Percentiles rank a stretch among this genome's conserved stretches.
Conservation (phyloP, 2,329 filamentous ascomycete genomes). For the Arthroderma uncinatum region DNA sequence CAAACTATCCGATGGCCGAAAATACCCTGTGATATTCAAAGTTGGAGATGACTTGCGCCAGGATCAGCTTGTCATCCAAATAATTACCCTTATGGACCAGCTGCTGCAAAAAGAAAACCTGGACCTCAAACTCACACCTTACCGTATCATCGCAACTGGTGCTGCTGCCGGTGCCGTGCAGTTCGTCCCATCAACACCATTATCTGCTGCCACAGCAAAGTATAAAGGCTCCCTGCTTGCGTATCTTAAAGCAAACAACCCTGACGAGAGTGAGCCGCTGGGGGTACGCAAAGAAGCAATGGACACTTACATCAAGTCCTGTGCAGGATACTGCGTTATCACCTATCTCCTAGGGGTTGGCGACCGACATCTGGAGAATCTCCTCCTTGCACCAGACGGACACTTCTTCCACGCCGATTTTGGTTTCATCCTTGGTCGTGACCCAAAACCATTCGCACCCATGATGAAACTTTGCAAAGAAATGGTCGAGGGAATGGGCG, state of each 20-base stretch:
- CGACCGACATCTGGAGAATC: slow-evolving; percentile 89
- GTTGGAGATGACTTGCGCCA: slow-evolving; percentile 92
- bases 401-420: slow-evolving; percentile 99
- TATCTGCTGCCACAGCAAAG: slow-evolving; percentile 73
- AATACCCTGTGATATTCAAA: slow-evolving; percentile 94
- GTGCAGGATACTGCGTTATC: slow-evolving; percentile 95
- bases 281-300: slow-evolving; percentile 85
- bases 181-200: slow-evolving; percentile 75
- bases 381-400: slow-evolving; percentile 76
- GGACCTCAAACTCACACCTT: slow-evolving; percentile 87
- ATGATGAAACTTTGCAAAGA: slow-evolving; percentile 95
- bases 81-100: slow-evolving; percentile 96
- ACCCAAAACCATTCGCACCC: slow-evolving; percentile 93
- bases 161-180: slow-evolving; percentile 83
- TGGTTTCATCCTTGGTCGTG: slow-evolving; percentile 91
- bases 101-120: slow-evolving; percentile 91
- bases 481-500: slow-evolving; percentile 98
- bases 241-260: slow-evolving; percentile 81
- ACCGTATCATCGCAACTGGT: slow-evolving; percentile 90
- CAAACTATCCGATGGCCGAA: slow-evolving; percentile 62
- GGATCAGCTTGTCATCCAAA: slow-evolving; percentile 93
- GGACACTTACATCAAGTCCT: slow-evolving; percentile 91
- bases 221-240: slow-evolving; percentile 68
- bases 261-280: slow-evolving; percentile 67
- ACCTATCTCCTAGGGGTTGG: slow-evolving; percentile 96